phyloP scores from a whole-genome alignment of 164 flowering plant species.

The Vitis cinerea region DNA sequence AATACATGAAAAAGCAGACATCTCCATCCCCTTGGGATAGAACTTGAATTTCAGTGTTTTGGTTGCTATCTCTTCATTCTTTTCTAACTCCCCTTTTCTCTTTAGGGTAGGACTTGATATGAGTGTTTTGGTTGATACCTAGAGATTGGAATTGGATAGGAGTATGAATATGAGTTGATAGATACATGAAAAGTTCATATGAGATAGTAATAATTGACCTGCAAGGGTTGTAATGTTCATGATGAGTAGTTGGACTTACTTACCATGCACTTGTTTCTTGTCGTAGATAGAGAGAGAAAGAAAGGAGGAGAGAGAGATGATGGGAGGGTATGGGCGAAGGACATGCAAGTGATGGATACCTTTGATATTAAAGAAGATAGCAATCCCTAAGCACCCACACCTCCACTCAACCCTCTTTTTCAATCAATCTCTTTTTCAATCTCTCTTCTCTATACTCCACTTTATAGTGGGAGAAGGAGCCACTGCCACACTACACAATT shows the following conservation, averaged over 20 bases:
- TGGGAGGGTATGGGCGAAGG: constrained; percentile 19
- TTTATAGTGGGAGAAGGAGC: constrained; percentile 9
- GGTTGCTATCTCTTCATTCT: no score
- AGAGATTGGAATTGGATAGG: no score
- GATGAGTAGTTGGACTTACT: neutral
- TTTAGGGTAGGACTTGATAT: no score
- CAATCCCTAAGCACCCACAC: neutral
- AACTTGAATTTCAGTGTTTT: no score
- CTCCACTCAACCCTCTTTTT: constrained; percentile 11
- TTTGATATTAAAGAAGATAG: constrained; percentile 5
- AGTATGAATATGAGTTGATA: no score
- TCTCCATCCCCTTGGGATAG: neutral
- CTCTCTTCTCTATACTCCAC: neutral
- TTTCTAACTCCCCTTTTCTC: no score
- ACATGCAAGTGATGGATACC: constrained; percentile 14
- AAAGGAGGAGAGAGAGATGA: neutral
- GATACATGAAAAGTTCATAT: no score
- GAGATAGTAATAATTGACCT: no score
- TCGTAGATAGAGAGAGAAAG: neutral
- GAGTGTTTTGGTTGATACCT: no score
- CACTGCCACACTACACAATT: constrained; percentile 8
- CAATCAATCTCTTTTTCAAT: constrained; percentile 1
- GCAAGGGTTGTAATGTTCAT: no score
- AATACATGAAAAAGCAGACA: constrained; percentile 6
- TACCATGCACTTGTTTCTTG: neutral